Conservation (phyloP, 345 rosid genomes). For the Arabidopsis suecica region DNA sequence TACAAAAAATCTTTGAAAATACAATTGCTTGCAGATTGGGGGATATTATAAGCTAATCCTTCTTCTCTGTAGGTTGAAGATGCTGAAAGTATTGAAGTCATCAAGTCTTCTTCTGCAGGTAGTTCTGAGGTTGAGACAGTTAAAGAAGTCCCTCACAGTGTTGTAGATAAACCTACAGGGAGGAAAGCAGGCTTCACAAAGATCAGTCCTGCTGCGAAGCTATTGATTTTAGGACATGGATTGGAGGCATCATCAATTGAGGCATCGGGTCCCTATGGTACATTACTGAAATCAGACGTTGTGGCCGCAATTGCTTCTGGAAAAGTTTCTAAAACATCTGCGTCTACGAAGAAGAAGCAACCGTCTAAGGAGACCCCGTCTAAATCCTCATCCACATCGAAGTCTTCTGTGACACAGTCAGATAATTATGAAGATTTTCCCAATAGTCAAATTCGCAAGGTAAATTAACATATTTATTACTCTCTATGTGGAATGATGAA, state of each 20-base stretch:
- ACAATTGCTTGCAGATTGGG: conserved; percentile 18
- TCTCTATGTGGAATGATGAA: conserved; percentile 13
- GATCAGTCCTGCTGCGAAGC: conserved; percentile 91
- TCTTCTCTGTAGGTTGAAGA: conserved; percentile 81
- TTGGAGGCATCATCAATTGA: conserved; percentile 76
- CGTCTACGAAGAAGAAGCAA: conserved; percentile 51
- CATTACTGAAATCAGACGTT: conserved; percentile 88
- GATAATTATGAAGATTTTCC: conserved; percentile 83
- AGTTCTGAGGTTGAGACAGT: conserved; percentile 54
- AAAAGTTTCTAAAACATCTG: conserved; percentile 54
- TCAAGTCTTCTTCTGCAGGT: conserved; percentile 61
- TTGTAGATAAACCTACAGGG: conserved; percentile 49
- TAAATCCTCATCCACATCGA: conserved; percentile 51
- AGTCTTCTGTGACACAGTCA: conserved; percentile 52
- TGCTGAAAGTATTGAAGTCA: conserved; percentile 66
- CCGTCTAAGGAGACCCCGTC: conserved; percentile 48
- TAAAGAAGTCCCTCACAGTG: conserved; percentile 51
- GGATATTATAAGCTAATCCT: conserved; percentile 35
- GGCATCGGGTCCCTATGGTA: conserved; percentile 85
- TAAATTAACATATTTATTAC: conserved; percentile 40
- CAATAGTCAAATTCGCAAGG: conserved; percentile 98
- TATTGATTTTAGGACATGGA: conserved; percentile 76
- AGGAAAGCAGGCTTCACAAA: conserved; percentile 60
- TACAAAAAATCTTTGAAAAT: conserved; percentile 1
- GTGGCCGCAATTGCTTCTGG: conserved; percentile 82